Conservation (phyloP, 129 eudicot genomes). For the Lactuca sativa region DNA sequence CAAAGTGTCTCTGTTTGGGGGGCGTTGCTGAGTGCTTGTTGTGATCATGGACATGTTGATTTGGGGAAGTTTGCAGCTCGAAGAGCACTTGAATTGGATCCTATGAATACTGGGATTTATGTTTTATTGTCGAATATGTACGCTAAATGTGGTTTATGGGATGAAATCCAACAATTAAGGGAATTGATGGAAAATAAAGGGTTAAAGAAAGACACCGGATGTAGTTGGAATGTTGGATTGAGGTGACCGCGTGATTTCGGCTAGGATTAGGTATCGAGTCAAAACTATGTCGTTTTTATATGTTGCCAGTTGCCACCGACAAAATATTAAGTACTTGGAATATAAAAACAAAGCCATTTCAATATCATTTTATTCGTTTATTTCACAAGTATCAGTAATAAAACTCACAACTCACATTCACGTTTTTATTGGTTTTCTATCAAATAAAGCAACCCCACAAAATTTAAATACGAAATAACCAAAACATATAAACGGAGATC, state of each 20-base stretch:
- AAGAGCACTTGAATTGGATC: constrained; percentile 73
- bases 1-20: constrained; percentile 64
- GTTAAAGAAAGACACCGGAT: constrained; percentile 64
- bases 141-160: constrained; percentile 72
- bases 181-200: constrained; percentile 51
- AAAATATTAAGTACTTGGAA: too few relatives aligned
- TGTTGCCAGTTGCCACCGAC: too few relatives aligned
- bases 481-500: constrained; percentile 5
- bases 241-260: constrained; percentile 22
- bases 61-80: constrained; percentile 73
- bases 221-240: constrained; percentile 48
- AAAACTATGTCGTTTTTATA: too few relatives aligned
- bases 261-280: background rate
- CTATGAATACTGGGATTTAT: constrained; percentile 64
- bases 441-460: background rate
- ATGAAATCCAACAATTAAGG: constrained; percentile 57
- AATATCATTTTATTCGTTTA: background rate
- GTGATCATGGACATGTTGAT: constrained; percentile 58
- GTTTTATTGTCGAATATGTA: constrained; percentile 70
- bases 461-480: background rate
- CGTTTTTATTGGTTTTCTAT: background rate
- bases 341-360: background rate
- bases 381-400: background rate
- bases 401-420: background rate
- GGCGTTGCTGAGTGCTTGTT: constrained; percentile 62